A percentile compares a stretch with the other conserved stretches of the same genome.
phyloP scores from a whole-genome alignment of 441 rosid species.

The Hura crepitans region DNA sequence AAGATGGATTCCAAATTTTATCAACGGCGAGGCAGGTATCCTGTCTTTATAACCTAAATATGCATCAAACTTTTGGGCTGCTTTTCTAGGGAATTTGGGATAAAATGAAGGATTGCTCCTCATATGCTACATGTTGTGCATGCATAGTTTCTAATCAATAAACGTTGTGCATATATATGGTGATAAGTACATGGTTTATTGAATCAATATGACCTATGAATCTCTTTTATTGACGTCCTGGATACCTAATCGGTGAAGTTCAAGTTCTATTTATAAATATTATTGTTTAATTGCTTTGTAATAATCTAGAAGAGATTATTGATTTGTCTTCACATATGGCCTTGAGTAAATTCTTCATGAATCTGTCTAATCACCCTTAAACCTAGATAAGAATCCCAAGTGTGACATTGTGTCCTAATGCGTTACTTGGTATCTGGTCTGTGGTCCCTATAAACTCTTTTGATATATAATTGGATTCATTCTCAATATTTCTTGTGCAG shows the following conservation, averaged over 20 bases:
- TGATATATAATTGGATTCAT: neutral
- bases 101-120: neutral
- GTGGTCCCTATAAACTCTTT: neutral
- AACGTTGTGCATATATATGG: neutral
- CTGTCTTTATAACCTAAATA: neutral
- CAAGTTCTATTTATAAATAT: no score
- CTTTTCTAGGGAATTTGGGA: neutral
- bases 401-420: neutral
- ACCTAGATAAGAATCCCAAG: neutral
- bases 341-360: no score
- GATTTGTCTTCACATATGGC: no score
- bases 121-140: neutral
- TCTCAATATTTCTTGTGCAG: constrained; percentile 35
- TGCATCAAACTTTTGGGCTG: neutral
- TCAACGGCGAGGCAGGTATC: constrained; percentile 65
- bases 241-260: no score
- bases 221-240: neutral
- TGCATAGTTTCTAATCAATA: constrained; percentile 1
- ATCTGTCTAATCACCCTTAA: neutral
- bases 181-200: neutral
- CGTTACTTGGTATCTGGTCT: neutral
- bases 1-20: constrained; percentile 54
- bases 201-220: neutral
- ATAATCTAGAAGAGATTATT: no score
- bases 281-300: no score